Base-by-base conservation (phyloP, 345 rosid genomes). In the Firmiana major region DNA sequence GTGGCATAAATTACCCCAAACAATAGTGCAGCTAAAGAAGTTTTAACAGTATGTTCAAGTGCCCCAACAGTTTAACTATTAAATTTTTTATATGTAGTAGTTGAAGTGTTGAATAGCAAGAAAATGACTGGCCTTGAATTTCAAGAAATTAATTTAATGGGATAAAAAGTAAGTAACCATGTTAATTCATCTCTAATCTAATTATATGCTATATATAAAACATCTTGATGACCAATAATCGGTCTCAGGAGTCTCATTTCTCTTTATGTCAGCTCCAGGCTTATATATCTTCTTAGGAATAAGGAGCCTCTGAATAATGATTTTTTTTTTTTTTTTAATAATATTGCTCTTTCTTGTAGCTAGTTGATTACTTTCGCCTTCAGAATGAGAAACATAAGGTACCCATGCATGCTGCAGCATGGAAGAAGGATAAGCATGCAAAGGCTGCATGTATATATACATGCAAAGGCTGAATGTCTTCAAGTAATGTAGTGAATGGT, bases 1-100 rank as follows among this genome's bases (percentile, higher is more conserved):
- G 81, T 79, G 46, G 72, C 84, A 79, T 51, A 71, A 34, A 53
- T 71, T 83, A 77, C 74, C 79, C 77, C 85, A 65, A 84, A 63
- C 46, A 71, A 71, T 40, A 64, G 75, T 67, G 77, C 12, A 68
- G n/a, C 42, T 69, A 71, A 46, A 53, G 17, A 51, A 31, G 62
- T 51, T 26, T 71, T 53, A 51, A 34, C 45, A 51, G 75, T 51
- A 2, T 19, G 69, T 59, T 69, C 76, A 80, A 80, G 77, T 36
- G 60, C 73, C 75, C 78, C 79, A 70, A 63, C 81, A 74, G 76
- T 62, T 43, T 53, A 71, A n/a, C 62, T 71, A 71, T 51, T 71
- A 71, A 71, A 31, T 71, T 71, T 19, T 53, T 53, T 7, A 71
- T 46, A 34, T 51, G 45, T 51, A 51, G 60, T 71, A 51, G 60